Percentiles rank a stretch among this genome's conserved stretches.
phyloP scores from a whole-genome alignment of 495 filamentous ascomycete genomes.

The Pyronema omphalodes region DNA sequence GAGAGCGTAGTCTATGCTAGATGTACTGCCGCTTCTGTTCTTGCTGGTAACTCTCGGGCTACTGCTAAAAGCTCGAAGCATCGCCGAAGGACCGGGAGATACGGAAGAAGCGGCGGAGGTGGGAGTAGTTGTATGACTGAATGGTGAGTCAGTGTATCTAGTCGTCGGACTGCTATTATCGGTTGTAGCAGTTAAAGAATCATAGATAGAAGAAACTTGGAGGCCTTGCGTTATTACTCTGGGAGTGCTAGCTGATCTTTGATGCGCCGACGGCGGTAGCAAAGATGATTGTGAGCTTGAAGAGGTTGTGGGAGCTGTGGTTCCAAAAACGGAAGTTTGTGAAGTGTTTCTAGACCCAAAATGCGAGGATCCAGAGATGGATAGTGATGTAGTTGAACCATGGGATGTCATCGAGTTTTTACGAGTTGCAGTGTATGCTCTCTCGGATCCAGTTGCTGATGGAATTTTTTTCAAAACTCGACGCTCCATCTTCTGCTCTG shows the following conservation, averaged over 20 bases:
- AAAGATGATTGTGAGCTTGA: conserved; percentile 4
- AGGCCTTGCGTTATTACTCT: conserved; percentile 15
- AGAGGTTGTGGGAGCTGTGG: conserved; percentile 18
- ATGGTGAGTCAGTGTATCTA: conserved; percentile 81
- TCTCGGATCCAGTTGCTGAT: neutral
- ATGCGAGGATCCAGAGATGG: conserved; percentile 15
- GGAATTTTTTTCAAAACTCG: neutral
- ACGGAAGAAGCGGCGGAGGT: conserved; percentile 84
- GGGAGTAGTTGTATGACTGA: conserved; percentile 80
- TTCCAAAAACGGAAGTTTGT: conserved; percentile 20
- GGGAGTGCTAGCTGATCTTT: conserved; percentile 11
- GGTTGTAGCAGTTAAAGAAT: conserved; percentile 13
- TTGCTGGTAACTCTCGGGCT: conserved; percentile 31
- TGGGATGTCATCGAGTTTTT: conserved; percentile 17
- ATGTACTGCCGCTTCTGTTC: conserved; percentile 10
- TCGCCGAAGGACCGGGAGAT: conserved; percentile 53
- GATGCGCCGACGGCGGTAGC: conserved; percentile 8
- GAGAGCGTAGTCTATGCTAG: conserved; percentile 5
- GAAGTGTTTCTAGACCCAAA: conserved; percentile 16
- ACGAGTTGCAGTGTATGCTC: conserved; percentile 8
- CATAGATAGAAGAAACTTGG: conserved; percentile 8
- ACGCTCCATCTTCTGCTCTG: neutral
- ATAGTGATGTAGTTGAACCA: conserved; percentile 16
- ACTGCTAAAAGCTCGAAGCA: conserved; percentile 50
- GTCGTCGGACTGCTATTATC: conserved; percentile 75